Evolutionary conservation across 768 basidiomycete species (phyloP).

Genomic region (Amanita phalloides): DNA sequence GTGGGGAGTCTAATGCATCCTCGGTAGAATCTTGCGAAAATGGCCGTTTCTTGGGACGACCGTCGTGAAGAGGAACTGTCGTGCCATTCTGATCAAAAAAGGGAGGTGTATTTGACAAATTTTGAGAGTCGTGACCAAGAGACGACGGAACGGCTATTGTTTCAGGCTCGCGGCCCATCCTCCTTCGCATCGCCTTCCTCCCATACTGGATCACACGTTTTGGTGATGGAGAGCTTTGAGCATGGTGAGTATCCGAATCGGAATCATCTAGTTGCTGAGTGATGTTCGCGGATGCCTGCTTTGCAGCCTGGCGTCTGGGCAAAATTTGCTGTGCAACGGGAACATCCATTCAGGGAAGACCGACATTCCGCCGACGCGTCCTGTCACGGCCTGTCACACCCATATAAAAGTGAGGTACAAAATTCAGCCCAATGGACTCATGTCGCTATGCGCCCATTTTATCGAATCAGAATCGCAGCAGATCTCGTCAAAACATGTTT

Average conservation of each 20-base stretch:
- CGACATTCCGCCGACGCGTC: background rate
- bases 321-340: slow-evolving; percentile 1
- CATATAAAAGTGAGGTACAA: background rate
- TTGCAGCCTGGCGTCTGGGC: slow-evolving; percentile 4
- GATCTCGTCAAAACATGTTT: too few relatives aligned
- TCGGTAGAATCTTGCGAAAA: background rate
- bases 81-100: background rate
- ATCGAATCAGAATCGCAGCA: too few relatives aligned
- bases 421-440: too few relatives aligned
- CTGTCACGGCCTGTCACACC: slow-evolving; percentile 4
- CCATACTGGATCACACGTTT: slow-evolving; percentile 3
- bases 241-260: background rate
- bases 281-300: slow-evolving; percentile 4
- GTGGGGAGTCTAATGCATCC: background rate
- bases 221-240: background rate
- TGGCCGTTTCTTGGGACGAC: background rate
- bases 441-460: too few relatives aligned
- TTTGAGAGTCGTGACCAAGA: background rate
- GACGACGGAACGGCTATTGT: background rate
- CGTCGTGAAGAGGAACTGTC: background rate
- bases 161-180: background rate
- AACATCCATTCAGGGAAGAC: background rate
- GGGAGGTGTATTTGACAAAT: background rate
- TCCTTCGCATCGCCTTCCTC: slow-evolving; percentile 1
- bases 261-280: slow-evolving; percentile 4